Conservation (phyloP, 768 basidiomycete genomes). For the Cystoderma amianthinum region DNA sequence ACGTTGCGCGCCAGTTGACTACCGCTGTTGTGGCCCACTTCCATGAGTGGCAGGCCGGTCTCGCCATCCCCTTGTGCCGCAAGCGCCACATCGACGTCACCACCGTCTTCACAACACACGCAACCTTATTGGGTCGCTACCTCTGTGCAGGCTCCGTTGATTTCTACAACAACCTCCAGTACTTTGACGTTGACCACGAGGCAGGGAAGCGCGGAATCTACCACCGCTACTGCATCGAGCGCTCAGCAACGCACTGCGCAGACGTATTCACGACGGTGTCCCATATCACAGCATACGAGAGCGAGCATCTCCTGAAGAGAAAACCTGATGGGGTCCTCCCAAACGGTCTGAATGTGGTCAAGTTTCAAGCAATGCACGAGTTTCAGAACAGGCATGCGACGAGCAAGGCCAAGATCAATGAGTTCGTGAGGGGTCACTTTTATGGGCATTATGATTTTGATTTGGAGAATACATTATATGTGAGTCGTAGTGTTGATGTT, state of each 20-base stretch:
- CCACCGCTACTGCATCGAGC: constrained; percentile 95
- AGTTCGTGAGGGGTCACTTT: constrained; percentile 96
- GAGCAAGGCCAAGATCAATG: constrained; percentile 96
- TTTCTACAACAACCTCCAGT: constrained; percentile 99
- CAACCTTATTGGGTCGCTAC: constrained; percentile 96
- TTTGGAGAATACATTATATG: constrained; percentile 85
- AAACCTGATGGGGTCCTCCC: constrained; percentile 97
- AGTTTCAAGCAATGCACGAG: constrained; percentile 99
- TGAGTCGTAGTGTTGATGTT: constrained; percentile 23
- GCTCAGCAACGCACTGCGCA: constrained; percentile 88
- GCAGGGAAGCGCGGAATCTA: constrained; percentile 99
- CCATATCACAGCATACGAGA: constrained; percentile 97
- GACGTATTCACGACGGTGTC: constrained; percentile 98
- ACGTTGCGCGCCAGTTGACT: constrained; percentile 70
- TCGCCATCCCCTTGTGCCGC: constrained; percentile 90
- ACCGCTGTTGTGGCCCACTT: constrained; percentile 96
- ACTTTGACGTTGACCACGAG: constrained; percentile 99
- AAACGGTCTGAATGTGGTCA: constrained; percentile 97
- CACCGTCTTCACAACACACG: constrained; percentile 98
- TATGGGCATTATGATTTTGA: constrained; percentile 98
- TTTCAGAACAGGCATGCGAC: constrained; percentile 94
- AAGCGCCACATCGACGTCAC: constrained; percentile 98
- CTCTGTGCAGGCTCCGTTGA: constrained; percentile 98
- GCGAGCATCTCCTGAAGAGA: constrained; percentile 92
- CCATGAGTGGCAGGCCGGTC: constrained; percentile 99